These are phyloP conservation scores for Sedum album DNA, from an alignment of 164 flowering plant genomes.

Conservation along the genomic window DNA sequence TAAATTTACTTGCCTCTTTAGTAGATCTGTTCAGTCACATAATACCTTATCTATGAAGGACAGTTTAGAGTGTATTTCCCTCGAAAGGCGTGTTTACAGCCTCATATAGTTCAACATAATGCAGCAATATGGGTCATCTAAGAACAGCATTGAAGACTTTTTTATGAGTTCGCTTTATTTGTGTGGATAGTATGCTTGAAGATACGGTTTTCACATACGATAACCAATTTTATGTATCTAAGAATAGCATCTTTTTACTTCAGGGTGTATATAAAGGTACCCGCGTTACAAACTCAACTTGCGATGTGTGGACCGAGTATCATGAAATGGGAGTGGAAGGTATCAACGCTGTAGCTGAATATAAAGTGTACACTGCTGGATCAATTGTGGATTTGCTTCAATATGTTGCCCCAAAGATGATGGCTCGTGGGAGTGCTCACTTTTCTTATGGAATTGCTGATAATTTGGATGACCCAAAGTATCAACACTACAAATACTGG, in stretches of 20 bases:
- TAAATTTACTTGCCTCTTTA: too few species aligned
- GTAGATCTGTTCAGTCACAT: too few species aligned
- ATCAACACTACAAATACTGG: conserved; percentile 76
- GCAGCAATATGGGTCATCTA: too few species aligned
- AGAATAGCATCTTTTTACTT: too few species aligned
- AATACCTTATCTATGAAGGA: too few species aligned
- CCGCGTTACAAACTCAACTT: conserved; percentile 37
- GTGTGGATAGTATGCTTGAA: too few species aligned
- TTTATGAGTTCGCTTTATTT: too few species aligned
- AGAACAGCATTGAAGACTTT: too few species aligned
- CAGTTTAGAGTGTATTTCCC: too few species aligned
- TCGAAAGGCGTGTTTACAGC: too few species aligned
- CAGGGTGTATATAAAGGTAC: conserved; percentile 28
- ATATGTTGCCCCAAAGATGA: conserved; percentile 85
- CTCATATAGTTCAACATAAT: neutral
- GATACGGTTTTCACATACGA: too few species aligned
- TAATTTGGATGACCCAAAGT: conserved; percentile 72
- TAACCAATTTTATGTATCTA: too few species aligned
- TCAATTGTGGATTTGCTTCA: conserved; percentile 54
- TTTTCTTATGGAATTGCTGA: conserved; percentile 86
- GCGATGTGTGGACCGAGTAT: conserved; percentile 88
- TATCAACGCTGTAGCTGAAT: conserved; percentile 60
- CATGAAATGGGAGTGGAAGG: conserved; percentile 72
- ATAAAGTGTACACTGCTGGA: conserved; percentile 68
- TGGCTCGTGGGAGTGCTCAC: conserved; percentile 72